These are phyloP conservation scores for Ramalina peruviana DNA, from an alignment of 495 filamentous ascomycete species.

Conservation along the genomic window DNA sequence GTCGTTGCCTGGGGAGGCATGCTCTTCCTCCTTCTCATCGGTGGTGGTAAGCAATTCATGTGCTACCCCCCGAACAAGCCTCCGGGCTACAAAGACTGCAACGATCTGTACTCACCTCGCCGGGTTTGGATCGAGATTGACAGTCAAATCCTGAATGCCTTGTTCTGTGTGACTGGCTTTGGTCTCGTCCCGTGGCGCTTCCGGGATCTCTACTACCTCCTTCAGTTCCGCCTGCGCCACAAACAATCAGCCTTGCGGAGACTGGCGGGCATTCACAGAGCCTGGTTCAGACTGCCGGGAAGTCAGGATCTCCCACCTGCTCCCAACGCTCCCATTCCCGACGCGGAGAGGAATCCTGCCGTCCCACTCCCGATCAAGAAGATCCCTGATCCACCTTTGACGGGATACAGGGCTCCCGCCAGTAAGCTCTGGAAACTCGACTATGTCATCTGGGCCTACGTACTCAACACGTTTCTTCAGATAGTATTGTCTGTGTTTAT, in stretches of 20 bases:
- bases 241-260: conserved; percentile 40
- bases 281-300: conserved; percentile 56
- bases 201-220: conserved; percentile 57
- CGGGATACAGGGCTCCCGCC: conserved; percentile 48
- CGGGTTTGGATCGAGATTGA: conserved; percentile 75
- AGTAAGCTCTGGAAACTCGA: conserved; percentile 65
- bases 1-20: conserved; percentile 83
- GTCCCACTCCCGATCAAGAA: conserved; percentile 43
- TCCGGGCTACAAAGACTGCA: conserved; percentile 34
- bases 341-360: conserved; percentile 26
- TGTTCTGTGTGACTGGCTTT: conserved; percentile 81
- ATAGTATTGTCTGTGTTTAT: conserved; percentile 55
- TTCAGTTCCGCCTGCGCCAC: conserved; percentile 43
- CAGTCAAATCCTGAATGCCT: conserved; percentile 67
- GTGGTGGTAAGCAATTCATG: conserved; percentile 59
- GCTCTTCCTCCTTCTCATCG: conserved; percentile 70
- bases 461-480: conserved; percentile 67
- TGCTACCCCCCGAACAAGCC: conserved; percentile 39
- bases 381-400: conserved; percentile 42
- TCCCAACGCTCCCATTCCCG: background rate
- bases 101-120: conserved; percentile 57
- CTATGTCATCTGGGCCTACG: conserved; percentile 61
- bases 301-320: conserved; percentile 24
- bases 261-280: conserved; percentile 50
- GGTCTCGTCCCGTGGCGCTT: conserved; percentile 78